Conservation (phyloP, 805 yeast species). For the Maudiozyma barnettii region DNA sequence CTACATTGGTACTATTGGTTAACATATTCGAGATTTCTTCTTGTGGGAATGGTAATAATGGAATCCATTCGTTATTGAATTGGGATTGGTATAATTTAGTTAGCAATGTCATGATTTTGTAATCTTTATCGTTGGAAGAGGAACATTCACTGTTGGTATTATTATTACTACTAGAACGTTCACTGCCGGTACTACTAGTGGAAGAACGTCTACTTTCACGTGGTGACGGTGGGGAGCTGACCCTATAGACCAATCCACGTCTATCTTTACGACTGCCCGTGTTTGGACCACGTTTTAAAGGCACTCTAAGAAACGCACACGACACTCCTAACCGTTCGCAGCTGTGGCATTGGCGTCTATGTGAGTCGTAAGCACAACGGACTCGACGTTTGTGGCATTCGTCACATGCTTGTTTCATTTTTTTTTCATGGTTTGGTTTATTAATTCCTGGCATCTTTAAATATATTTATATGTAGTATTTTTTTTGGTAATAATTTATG, state of each 20-base stretch:
- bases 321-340: slow-evolving; percentile 48
- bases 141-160: too few relatives aligned
- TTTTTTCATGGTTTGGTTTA: slow-evolving; percentile 15
- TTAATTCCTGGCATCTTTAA: background rate
- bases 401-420: slow-evolving; percentile 73
- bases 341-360: slow-evolving; percentile 37
- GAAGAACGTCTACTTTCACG: background rate
- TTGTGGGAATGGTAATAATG: slow-evolving; percentile 24
- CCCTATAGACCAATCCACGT: background rate
- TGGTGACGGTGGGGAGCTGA: background rate
- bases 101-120: slow-evolving; percentile 18
- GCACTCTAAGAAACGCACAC: slow-evolving; percentile 64
- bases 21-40: slow-evolving; percentile 11
- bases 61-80: slow-evolving; percentile 24
- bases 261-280: background rate
- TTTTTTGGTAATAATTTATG: too few relatives aligned
- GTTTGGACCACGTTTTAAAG: slow-evolving; percentile 63
- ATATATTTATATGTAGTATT: background rate
- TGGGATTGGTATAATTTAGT: slow-evolving; percentile 37
- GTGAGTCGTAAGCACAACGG: slow-evolving; percentile 52
- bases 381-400: slow-evolving; percentile 66
- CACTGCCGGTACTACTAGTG: background rate
- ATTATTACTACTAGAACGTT: too few relatives aligned
- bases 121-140: background rate
- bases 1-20: background rate